Conservation (phyloP, 441 rosid species). For the Pelargonium citronellum region DNA sequence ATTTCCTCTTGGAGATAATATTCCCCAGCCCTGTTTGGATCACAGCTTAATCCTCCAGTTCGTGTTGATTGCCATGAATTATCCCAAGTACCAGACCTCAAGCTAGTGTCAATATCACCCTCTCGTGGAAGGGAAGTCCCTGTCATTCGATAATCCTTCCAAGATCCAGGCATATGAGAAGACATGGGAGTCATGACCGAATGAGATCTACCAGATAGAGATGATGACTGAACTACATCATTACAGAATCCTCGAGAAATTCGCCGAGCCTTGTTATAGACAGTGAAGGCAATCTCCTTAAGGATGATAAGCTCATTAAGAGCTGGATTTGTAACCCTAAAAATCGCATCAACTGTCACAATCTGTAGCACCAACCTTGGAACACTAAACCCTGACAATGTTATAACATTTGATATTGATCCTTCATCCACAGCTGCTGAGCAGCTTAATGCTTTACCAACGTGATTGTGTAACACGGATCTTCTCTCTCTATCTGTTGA, state of each 20-base stretch:
- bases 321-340: constrained; percentile 86
- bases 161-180: constrained; percentile 60
- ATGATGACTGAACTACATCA: constrained; percentile 53
- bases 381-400: constrained; percentile 81
- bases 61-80: constrained; percentile 85
- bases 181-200: constrained; percentile 51
- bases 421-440: constrained; percentile 89
- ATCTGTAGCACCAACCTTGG: constrained; percentile 87
- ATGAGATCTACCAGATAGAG: constrained; percentile 65
- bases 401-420: constrained; percentile 70
- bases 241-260: constrained; percentile 66
- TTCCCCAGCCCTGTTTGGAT: constrained; percentile 80
- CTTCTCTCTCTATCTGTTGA: constrained; percentile 74
- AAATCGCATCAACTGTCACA: constrained; percentile 89
- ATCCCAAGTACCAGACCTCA: constrained; percentile 84
- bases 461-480: constrained; percentile 61
- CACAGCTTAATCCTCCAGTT: constrained; percentile 70
- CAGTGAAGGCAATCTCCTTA: constrained; percentile 94
- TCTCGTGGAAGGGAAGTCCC: constrained; percentile 80
- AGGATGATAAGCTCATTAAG: constrained; percentile 79
- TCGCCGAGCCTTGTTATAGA: constrained; percentile 93
- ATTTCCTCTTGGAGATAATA: constrained; percentile 55
- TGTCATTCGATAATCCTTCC: constrained; percentile 94
- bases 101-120: constrained; percentile 79
- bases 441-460: constrained; percentile 80